These are phyloP conservation scores for Gymnopilus dilepis DNA, from an alignment of 768 basidiomycete genomes.

Conservation along the genomic window DNA sequence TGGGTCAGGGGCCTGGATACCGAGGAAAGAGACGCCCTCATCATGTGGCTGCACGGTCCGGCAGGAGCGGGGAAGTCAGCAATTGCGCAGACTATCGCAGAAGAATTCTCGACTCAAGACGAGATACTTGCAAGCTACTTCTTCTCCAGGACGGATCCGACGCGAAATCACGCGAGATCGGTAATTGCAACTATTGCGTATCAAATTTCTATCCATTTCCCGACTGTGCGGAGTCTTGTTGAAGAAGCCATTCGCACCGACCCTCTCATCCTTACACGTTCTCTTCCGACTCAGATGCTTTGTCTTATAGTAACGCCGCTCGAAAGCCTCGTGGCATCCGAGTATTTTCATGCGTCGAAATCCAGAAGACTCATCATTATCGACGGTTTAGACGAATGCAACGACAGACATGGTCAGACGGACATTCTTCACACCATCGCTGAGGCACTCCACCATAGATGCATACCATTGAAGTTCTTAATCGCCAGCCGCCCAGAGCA, in stretches of 20 bases:
- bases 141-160: slow-evolving; percentile 12
- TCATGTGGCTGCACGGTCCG: slow-evolving; percentile 23
- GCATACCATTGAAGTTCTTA: slow-evolving; percentile 12
- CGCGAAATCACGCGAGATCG: slow-evolving; percentile 6
- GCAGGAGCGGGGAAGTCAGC: slow-evolving; percentile 26
- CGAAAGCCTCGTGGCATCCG: neutral
- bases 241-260: slow-evolving; percentile 11
- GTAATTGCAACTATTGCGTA: slow-evolving; percentile 23
- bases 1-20: slow-evolving; percentile 15
- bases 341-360: neutral
- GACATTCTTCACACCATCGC: slow-evolving; percentile 11
- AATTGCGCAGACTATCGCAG: slow-evolving; percentile 17
- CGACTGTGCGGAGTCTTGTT: slow-evolving; percentile 1
- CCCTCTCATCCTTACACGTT: slow-evolving; percentile 12
- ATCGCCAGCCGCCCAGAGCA: slow-evolving; percentile 23
- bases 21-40: neutral
- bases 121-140: slow-evolving; percentile 19
- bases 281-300: slow-evolving; percentile 15
- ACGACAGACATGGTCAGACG: slow-evolving; percentile 14
- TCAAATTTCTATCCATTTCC: slow-evolving; percentile 10
- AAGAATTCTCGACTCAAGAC: slow-evolving; percentile 1
- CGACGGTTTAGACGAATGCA: too few species aligned
- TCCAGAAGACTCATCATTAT: slow-evolving; percentile 14
- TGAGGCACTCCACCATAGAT: neutral
- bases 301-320: slow-evolving; percentile 19